These are phyloP conservation scores for Theileria annulata DNA, from an alignment of 169 alveolate genomes.

Conservation along the genomic window DNA sequence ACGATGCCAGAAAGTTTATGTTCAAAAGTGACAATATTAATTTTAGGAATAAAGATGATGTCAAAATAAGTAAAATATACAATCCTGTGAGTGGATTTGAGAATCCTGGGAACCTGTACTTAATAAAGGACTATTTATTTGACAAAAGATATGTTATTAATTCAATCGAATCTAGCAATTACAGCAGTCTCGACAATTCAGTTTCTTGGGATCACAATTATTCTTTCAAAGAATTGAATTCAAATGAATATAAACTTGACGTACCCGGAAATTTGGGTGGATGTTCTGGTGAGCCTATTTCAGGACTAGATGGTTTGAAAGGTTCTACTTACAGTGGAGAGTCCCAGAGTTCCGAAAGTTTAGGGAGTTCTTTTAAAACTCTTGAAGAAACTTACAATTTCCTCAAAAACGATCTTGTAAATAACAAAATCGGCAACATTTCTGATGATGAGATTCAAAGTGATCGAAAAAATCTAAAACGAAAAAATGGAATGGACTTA, in stretches of 20 bases:
- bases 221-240: background rate
- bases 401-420: background rate
- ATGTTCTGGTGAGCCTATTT: background rate
- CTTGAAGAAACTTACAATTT: background rate
- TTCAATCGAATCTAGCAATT: background rate
- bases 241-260: background rate
- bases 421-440: background rate
- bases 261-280: background rate
- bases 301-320: background rate
- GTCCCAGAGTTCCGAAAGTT: background rate
- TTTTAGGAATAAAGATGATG: background rate
- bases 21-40: background rate
- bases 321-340: background rate
- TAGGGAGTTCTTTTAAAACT: background rate
- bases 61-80: background rate
- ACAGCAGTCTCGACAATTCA: background rate
- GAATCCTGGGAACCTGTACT: background rate
- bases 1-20: background rate
- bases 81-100: slow-evolving; percentile 7
- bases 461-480: background rate
- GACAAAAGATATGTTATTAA: background rate
- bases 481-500: background rate
- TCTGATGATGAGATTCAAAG: background rate
- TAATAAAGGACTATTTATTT: background rate
- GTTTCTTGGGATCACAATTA: background rate